Percentiles rank a stretch among this genome's conserved stretches.
phyloP scores from a whole-genome alignment of 768 basidiomycete species.

The Exidia glandulosa region DNA sequence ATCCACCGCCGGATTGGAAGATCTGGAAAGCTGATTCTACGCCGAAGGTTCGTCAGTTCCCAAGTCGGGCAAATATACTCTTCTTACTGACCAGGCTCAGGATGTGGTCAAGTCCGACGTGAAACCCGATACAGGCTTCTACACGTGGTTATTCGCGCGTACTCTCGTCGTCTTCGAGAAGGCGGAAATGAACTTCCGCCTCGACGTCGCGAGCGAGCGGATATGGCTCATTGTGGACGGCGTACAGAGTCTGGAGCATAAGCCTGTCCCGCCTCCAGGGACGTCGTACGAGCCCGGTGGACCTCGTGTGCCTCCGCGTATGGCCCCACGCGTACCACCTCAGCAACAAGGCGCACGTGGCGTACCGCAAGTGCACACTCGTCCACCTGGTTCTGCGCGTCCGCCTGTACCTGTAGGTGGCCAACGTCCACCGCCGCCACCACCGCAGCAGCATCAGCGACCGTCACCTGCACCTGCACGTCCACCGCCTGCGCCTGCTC shows the following conservation, averaged over 20 bases:
- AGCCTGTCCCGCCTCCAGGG: too few relatives aligned
- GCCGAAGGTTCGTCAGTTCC: not conserved
- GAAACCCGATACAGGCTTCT: not conserved
- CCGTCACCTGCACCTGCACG: too few relatives aligned
- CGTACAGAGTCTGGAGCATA: not conserved
- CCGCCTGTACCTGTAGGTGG: too few relatives aligned
- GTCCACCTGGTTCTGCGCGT: too few relatives aligned
- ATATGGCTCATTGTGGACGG: not conserved
- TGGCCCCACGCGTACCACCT: too few relatives aligned
- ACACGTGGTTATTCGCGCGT: not conserved
- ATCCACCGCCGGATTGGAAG: not conserved
- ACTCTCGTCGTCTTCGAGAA: not conserved
- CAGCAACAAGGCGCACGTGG: too few relatives aligned
- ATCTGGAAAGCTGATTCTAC: not conserved
- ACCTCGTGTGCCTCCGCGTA: too few relatives aligned
- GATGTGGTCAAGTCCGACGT: not conserved
- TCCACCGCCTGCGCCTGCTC: too few relatives aligned
- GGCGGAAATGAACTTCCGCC: not conserved
- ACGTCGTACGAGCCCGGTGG: too few relatives aligned
- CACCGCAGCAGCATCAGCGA: too few relatives aligned
- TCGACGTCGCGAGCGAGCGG: not conserved
- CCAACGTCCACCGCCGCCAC: too few relatives aligned
- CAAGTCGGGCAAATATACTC: not conserved
- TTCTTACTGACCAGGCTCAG: not conserved
- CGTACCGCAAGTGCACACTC: too few relatives aligned